Evolutionary conservation across 495 filamentous ascomycete species (phyloP).

Genomic region (Annulohypoxylon stygium): DNA sequence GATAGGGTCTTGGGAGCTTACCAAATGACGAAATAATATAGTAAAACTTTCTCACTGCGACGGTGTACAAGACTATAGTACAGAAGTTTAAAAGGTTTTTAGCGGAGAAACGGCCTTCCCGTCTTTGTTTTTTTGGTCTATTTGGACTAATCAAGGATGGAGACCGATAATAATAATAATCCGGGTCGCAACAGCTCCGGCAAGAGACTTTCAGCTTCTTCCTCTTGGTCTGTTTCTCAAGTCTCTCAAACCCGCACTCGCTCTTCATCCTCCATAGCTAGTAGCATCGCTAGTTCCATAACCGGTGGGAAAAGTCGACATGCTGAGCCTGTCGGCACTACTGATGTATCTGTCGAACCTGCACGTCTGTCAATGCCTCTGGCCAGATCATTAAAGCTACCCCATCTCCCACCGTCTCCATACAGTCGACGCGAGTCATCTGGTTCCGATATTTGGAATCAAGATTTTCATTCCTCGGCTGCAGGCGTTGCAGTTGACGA

Average conservation of each 20-base stretch:
- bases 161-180: constrained; percentile 29
- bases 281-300: constrained; percentile 50
- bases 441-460: constrained; percentile 50
- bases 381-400: constrained; percentile 41
- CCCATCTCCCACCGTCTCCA: constrained; percentile 43
- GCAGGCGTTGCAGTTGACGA: constrained; percentile 33
- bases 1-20: constrained; percentile 32
- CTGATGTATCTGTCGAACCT: constrained; percentile 62
- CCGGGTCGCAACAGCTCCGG: constrained; percentile 34
- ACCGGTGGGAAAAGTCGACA: constrained; percentile 66
- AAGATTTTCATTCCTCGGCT: constrained; percentile 41
- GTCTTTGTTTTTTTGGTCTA: neutral
- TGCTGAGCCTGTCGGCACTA: constrained; percentile 64
- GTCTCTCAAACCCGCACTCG: constrained; percentile 45
- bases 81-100: constrained; percentile 25
- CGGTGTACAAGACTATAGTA: constrained; percentile 28
- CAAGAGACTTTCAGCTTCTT: constrained; percentile 47
- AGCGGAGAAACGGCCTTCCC: neutral
- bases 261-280: constrained; percentile 53
- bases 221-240: constrained; percentile 40
- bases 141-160: constrained; percentile 8
- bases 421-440: constrained; percentile 51
- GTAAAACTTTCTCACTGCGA: constrained; percentile 8
- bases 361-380: constrained; percentile 73
- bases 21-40: constrained; percentile 31